A percentile compares a stretch with the other conserved stretches of the same genome.
These are phyloP conservation scores for Rhodotorula toruloides DNA, from an alignment of 768 basidiomycete genomes.

Conservation along the genomic window DNA sequence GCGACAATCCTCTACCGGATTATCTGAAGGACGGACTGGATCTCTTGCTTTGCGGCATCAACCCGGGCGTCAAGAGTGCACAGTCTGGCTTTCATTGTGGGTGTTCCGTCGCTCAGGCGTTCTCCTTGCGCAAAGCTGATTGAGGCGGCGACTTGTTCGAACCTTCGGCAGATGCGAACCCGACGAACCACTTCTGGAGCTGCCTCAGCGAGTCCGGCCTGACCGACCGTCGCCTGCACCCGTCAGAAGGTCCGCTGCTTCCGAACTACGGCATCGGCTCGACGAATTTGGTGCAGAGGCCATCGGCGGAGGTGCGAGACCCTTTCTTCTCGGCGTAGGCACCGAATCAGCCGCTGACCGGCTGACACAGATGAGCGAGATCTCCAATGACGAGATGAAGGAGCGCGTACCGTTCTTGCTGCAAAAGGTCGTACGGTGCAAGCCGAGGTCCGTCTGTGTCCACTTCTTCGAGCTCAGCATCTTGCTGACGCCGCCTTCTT, in stretches of 20 bases:
- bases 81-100: constrained; percentile 18
- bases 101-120: not conserved
- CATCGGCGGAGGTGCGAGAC: constrained; percentile 11
- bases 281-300: constrained; percentile 25
- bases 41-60: constrained; percentile 22
- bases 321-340: not conserved
- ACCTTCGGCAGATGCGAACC: constrained; percentile 23
- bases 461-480: too few relatives aligned
- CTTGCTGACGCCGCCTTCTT: not conserved
- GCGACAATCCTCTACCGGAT: constrained; percentile 20
- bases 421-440: constrained; percentile 6
- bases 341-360: not conserved
- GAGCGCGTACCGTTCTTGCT: constrained; percentile 6
- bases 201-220: constrained; percentile 17
- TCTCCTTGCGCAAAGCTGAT: too few relatives aligned
- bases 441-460: constrained; percentile 10
- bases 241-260: constrained; percentile 16
- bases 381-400: constrained; percentile 25
- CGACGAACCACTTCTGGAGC: constrained; percentile 35
- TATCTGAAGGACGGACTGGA: not conserved
- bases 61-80: constrained; percentile 19
- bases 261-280: constrained; percentile 11
- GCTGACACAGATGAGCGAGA: constrained; percentile 20
- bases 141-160: too few relatives aligned
- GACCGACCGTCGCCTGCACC: constrained; percentile 19